Conservation (phyloP, 805 yeast species). For the Candida coleopterorum region DNA sequence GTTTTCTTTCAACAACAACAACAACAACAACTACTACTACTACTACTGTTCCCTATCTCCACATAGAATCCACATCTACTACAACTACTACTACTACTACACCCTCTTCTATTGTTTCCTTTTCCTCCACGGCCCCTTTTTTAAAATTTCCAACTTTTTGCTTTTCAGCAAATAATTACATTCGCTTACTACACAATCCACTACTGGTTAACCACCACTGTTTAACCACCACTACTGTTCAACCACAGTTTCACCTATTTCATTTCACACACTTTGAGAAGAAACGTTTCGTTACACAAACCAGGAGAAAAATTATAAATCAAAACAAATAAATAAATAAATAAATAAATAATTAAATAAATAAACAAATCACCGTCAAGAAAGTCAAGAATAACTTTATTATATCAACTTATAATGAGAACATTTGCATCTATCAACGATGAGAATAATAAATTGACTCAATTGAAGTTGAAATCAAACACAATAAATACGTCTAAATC, state of each 20-base stretch:
- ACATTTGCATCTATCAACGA: constrained; percentile 13
- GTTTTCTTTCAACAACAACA: too few relatives aligned
- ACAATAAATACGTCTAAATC: not conserved
- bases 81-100: not conserved
- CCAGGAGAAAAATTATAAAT: not conserved
- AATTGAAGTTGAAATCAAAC: not conserved
- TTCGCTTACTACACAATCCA: constrained; percentile 1
- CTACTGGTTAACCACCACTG: too few relatives aligned
- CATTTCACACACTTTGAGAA: too few relatives aligned
- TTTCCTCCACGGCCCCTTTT: too few relatives aligned
- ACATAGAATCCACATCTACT: not conserved
- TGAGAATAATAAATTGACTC: constrained; percentile 13
- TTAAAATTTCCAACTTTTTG: constrained; percentile 5
- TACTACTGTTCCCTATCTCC: too few relatives aligned
- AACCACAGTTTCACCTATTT: too few relatives aligned
- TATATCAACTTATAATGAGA: constrained; percentile 10
- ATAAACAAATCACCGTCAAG: not conserved
- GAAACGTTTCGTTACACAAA: too few relatives aligned
- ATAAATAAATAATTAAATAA: not conserved
- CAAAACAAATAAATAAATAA: not conserved
- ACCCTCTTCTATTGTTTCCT: not conserved
- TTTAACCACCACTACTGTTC: too few relatives aligned
- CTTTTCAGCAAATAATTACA: constrained; percentile 5
- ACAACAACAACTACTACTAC: too few relatives aligned
- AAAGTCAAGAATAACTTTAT: not conserved